Evolutionary conservation across 495 filamentous ascomycete species (phyloP).

Genomic region (Chlorociboria aeruginascens): DNA sequence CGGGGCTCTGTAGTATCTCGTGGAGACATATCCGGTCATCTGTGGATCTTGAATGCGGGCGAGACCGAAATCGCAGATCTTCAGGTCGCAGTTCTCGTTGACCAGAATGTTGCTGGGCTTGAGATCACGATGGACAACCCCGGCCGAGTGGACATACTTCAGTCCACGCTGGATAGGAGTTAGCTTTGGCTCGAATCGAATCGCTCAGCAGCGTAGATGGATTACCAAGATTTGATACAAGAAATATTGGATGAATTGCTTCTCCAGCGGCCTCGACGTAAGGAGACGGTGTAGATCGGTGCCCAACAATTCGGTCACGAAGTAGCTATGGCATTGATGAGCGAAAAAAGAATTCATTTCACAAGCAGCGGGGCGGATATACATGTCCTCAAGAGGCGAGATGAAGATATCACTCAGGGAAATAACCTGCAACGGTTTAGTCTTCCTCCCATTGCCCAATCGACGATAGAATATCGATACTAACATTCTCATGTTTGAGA

Average conservation of each 20-base stretch:
- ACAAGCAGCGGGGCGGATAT: slow-evolving; percentile 24
- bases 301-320: slow-evolving; percentile 93
- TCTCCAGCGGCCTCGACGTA: slow-evolving; percentile 91
- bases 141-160: slow-evolving; percentile 98
- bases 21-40: slow-evolving; percentile 99
- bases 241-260: slow-evolving; percentile 99
- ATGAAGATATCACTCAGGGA: slow-evolving; percentile 99
- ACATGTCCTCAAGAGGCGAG: slow-evolving; percentile 97
- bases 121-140: slow-evolving; percentile 92
- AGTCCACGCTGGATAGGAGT: slow-evolving; percentile 63
- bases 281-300: slow-evolving; percentile 93
- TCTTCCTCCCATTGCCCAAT: slow-evolving; percentile 1
- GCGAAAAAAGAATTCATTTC: background rate
- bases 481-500: slow-evolving; percentile 89
- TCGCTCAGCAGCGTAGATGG: slow-evolving; percentile 2
- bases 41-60: slow-evolving; percentile 98
- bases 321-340: slow-evolving; percentile 53
- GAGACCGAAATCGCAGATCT: slow-evolving; percentile 98
- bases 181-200: slow-evolving; percentile 18
- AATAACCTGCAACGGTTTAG: slow-evolving; percentile 56
- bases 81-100: slow-evolving; percentile 98
- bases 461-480: slow-evolving; percentile 12
- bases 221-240: slow-evolving; percentile 94
- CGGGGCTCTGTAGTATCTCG: slow-evolving; percentile 93
- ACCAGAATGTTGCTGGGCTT: slow-evolving; percentile 98